Base-by-base conservation (phyloP, 2,329 filamentous ascomycete species). In the Apiospora marii region DNA sequence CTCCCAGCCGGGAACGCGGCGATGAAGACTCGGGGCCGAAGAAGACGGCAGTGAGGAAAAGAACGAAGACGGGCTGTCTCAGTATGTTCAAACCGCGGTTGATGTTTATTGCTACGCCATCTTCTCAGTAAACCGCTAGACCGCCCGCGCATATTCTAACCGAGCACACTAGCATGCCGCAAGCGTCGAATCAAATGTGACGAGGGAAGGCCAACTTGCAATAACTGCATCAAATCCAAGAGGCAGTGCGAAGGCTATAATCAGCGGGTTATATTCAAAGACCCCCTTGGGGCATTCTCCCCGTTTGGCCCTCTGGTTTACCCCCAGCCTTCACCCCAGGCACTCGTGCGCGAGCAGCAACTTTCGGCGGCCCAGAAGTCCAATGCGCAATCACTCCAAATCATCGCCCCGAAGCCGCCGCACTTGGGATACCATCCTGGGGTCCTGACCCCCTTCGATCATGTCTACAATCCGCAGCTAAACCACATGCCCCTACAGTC, bases 101-200 rank as follows among this genome's bases (percentile, higher is more conserved):
- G 58, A 87, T 69, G 12, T 68, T 68, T 49, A 67, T 44, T 69
- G 37, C 30, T 69, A 44, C 27, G 58, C 27, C 67, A 61, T 70
- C 19, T 73, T 68, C 73, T 37, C 67, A 49, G 67, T 43, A 24
- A 30, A 68, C 22, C 44, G 48, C 48, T 51, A 44, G 58, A 51
- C 44, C 14, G 67, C 46, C 46, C 71, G 71, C 51, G 30, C 68
- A 68, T 46, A 70, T 68, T 72, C 68, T 74, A 67, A 80, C 67
- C 72, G 73, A 76, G 70, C 48, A 51, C 30, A 43, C 68, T 75
- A 95, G 93, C 96, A 72, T 99, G 96, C 84, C 93, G 96, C 75
- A 96, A 94, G 83, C 92, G 96, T 70, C 93, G 96, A 74, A 98
- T 99, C 83, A 99, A 98, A 84, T 99, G 96, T 82, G 96, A 96